Evolutionary conservation across 2,329 filamentous ascomycete species (phyloP).

Genomic region (Aspergillus viridinutans): DNA sequence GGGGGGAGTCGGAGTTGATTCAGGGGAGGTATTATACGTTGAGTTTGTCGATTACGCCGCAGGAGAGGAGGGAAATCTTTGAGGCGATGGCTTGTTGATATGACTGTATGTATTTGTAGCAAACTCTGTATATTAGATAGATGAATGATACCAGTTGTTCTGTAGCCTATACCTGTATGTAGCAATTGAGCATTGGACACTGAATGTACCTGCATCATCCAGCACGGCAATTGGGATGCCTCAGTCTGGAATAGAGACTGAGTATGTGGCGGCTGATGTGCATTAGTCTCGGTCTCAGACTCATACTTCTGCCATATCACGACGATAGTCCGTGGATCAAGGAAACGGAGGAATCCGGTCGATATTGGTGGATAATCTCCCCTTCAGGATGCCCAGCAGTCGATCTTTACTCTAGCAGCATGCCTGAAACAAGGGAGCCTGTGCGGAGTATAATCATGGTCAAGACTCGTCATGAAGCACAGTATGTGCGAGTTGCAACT

Average conservation of each 20-base stretch:
- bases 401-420: too few species aligned
- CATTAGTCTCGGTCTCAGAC: background rate
- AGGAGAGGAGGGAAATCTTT: slow-evolving; percentile 13
- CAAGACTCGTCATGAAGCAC: too few species aligned
- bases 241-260: background rate
- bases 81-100: background rate
- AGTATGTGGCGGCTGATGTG: background rate
- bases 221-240: too few species aligned
- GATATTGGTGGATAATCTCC: too few species aligned
- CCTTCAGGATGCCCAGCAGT: too few species aligned
- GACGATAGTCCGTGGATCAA: background rate
- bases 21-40: slow-evolving; percentile 19
- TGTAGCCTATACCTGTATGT: background rate
- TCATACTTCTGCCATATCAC: background rate
- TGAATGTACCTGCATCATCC: background rate
- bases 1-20: slow-evolving; percentile 20
- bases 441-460: background rate
- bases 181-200: too few species aligned
- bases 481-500: too few species aligned
- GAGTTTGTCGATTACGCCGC: slow-evolving; percentile 20
- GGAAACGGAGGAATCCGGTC: background rate
- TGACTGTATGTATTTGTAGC: background rate
- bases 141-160: background rate
- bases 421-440: too few species aligned
- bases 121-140: background rate